Conservation (phyloP, 371 early-diverging fungal species). For the Blastocladiella emersonii region DNA sequence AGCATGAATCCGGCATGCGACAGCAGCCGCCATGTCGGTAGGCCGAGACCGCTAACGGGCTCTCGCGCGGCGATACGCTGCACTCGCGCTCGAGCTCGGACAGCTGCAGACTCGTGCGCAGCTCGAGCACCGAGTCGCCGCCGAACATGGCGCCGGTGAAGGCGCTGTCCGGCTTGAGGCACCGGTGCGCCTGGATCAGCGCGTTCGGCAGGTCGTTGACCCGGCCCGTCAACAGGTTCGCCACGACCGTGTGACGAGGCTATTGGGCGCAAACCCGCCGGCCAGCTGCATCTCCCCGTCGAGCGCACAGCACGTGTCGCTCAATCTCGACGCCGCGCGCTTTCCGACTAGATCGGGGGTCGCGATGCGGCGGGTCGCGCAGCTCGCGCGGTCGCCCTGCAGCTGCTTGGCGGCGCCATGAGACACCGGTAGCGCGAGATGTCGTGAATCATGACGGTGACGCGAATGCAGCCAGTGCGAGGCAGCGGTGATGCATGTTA, state of each 20-base stretch:
- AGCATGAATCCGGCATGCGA: slow-evolving; percentile 71
- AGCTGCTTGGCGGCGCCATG: slow-evolving; percentile 52
- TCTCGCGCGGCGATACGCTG: slow-evolving; percentile 76
- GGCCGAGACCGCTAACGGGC: slow-evolving; percentile 66
- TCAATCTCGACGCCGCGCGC: slow-evolving; percentile 51
- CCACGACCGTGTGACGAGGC: slow-evolving; percentile 73
- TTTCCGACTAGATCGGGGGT: slow-evolving; percentile 29
- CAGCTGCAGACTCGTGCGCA: slow-evolving; percentile 72
- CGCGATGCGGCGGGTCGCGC: slow-evolving; percentile 52
- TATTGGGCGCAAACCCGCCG: slow-evolving; percentile 57
- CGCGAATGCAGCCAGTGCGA: no score
- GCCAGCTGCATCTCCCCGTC: slow-evolving; percentile 55
- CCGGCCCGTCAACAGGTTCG: slow-evolving; percentile 82
- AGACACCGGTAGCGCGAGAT: slow-evolving; percentile 43
- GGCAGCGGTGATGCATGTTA: no score
- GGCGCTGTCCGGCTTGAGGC: slow-evolving; percentile 77
- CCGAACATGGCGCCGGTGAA: slow-evolving; percentile 87
- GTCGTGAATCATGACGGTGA: no score
- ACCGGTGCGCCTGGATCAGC: slow-evolving; percentile 62
- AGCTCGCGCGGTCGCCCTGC: slow-evolving; percentile 69
- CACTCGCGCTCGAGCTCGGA: slow-evolving; percentile 82
- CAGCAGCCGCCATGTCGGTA: slow-evolving; percentile 69
- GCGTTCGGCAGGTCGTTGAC: slow-evolving; percentile 82
- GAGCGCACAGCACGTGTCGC: slow-evolving; percentile 51
- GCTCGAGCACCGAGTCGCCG: slow-evolving; percentile 86